Conservation (phyloP, 208 protist genomes). For the Giardia duodenalis region DNA sequence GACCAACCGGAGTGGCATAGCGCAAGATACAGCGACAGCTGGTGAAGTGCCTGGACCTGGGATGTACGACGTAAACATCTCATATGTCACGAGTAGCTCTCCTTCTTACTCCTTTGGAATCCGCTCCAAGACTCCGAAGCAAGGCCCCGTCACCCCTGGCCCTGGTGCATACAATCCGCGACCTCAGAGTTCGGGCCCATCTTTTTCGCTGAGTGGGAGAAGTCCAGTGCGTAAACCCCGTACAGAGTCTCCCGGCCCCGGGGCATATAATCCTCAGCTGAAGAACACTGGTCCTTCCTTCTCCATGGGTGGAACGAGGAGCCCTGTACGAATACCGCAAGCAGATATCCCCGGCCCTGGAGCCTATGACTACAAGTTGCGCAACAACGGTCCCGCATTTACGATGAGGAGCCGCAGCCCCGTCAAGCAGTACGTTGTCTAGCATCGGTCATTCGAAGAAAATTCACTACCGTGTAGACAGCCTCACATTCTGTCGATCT, state of each 20-base stretch:
- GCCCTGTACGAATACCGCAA: not conserved
- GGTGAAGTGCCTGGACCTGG: too few relatives aligned
- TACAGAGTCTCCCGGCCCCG: not conserved
- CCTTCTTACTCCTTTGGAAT: not conserved
- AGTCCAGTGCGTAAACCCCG: not conserved
- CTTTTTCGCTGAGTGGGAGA: not conserved
- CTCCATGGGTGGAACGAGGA: not conserved
- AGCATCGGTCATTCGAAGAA: too few relatives aligned
- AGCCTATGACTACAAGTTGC: not conserved
- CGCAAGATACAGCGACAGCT: too few relatives aligned
- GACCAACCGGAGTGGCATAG: too few relatives aligned
- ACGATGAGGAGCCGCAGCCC: not conserved
- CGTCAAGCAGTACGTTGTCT: not conserved
- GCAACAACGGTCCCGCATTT: not conserved
- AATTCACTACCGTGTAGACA: too few relatives aligned
- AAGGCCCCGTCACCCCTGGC: not conserved
- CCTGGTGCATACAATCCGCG: not conserved
- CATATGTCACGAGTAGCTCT: too few relatives aligned
- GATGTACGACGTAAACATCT: too few relatives aligned
- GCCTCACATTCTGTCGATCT: constrained; percentile 42
- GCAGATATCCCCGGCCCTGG: not conserved
- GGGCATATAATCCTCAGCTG: not conserved
- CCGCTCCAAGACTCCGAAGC: not conserved
- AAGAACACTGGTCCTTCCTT: not conserved
- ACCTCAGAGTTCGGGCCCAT: not conserved